phyloP scores from a whole-genome alignment of 1,139 yeast genomes.

The Geotrichum restrictum region DNA sequence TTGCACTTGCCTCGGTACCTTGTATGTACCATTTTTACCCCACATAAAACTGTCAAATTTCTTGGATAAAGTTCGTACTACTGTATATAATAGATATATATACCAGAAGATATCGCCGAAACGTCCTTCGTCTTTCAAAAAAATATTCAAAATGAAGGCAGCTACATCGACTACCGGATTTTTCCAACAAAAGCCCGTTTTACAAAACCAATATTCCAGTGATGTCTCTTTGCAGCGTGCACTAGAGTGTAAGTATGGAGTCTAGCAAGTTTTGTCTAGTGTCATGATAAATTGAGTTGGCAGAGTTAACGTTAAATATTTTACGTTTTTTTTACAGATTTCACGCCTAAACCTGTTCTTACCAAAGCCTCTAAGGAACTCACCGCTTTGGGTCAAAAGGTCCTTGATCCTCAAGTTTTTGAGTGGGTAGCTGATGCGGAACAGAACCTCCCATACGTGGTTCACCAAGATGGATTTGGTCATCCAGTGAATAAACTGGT shows the following conservation, averaged over 20 bases:
- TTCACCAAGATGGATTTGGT: slow-evolving; percentile 35
- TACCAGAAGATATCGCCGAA: no score
- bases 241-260: slow-evolving; percentile 20
- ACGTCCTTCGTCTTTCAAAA: no score
- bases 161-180: slow-evolving; percentile 34
- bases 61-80: no score
- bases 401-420: slow-evolving; percentile 28
- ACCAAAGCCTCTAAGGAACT: slow-evolving; percentile 24
- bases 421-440: slow-evolving; percentile 37
- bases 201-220: slow-evolving; percentile 29
- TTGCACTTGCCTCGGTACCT: no score
- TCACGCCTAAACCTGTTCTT: slow-evolving; percentile 22
- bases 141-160: slow-evolving; percentile 7
- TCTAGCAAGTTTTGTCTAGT: no score
- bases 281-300: background rate
- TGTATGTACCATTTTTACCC: background rate
- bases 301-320: background rate
- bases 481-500: slow-evolving; percentile 29
- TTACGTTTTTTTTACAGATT: slow-evolving; percentile 12
- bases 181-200: slow-evolving; percentile 30
- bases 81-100: no score
- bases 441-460: slow-evolving; percentile 31
- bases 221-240: slow-evolving; percentile 31
- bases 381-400: slow-evolving; percentile 28
- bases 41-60: no score